phyloP scores from a whole-genome alignment of 805 yeast species.

The Metschnikowia dekortorum region DNA sequence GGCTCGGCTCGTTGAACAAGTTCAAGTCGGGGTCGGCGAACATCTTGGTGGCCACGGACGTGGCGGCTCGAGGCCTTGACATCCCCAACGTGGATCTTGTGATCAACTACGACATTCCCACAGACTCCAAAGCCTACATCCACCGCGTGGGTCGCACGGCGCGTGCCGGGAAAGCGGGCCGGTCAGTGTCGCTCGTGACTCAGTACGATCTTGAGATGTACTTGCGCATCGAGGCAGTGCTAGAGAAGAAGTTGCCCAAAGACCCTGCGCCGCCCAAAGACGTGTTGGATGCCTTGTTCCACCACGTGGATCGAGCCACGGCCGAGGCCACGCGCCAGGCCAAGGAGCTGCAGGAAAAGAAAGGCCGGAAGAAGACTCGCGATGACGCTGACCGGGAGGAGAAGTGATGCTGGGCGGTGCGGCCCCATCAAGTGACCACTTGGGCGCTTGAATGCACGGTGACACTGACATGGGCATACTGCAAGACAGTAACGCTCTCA shows the following conservation, averaged over 20 bases:
- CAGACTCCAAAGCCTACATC: slow-evolving; percentile 78
- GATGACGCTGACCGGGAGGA: slow-evolving; percentile 38
- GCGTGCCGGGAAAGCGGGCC: slow-evolving; percentile 87
- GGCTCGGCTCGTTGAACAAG: slow-evolving; percentile 76
- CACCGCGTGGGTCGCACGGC: slow-evolving; percentile 96
- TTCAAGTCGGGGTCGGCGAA: slow-evolving; percentile 69
- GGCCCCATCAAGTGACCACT: too few relatives aligned
- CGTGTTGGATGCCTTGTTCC: slow-evolving; percentile 71
- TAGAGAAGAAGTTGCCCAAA: slow-evolving; percentile 78
- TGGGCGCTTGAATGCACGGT: too few relatives aligned
- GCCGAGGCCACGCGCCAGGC: slow-evolving; percentile 83
- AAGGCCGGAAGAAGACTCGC: slow-evolving; percentile 33
- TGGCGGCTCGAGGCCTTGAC: slow-evolving; percentile 87
- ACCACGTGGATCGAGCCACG: slow-evolving; percentile 86
- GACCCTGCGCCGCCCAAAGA: slow-evolving; percentile 71
- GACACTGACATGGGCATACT: too few relatives aligned
- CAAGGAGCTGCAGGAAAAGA: slow-evolving; percentile 55
- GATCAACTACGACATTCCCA: slow-evolving; percentile 74
- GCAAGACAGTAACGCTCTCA: too few relatives aligned
- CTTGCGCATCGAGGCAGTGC: slow-evolving; percentile 81
- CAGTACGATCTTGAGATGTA: slow-evolving; percentile 92
- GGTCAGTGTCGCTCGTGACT: slow-evolving; percentile 81
- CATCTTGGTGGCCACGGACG: slow-evolving; percentile 77
- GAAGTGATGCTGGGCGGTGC: slow-evolving; percentile 6
- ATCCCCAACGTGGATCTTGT: slow-evolving; percentile 77